phyloP scores from a whole-genome alignment of 1,139 yeast genomes.

The Yamadazyma jaroonii region DNA sequence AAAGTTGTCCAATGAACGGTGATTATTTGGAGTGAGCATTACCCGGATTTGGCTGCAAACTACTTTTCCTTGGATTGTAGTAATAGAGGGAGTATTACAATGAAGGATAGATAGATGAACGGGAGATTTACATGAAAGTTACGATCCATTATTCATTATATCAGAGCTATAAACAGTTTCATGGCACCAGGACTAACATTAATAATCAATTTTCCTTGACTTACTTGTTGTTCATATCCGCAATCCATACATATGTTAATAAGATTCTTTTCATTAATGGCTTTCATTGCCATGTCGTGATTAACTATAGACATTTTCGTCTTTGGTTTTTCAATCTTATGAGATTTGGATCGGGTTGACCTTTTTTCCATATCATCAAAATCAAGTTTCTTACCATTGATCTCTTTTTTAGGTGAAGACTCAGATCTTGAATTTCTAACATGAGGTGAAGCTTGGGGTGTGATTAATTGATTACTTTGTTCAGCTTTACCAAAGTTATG shows the following conservation, averaged over 20 bases:
- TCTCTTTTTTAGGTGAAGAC: neutral
- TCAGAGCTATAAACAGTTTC: constrained; percentile 7
- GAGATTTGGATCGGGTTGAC: constrained; percentile 9
- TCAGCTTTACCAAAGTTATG: constrained; percentile 18
- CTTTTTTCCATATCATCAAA: constrained; percentile 10
- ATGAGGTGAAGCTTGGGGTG: constrained; percentile 38
- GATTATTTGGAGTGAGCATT: constrained; percentile 2
- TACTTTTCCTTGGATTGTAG: too few relatives aligned
- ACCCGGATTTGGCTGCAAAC: constrained; percentile 7
- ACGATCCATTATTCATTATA: neutral
- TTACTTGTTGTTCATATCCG: constrained; percentile 10
- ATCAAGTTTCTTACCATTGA: neutral
- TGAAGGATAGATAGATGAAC: too few relatives aligned
- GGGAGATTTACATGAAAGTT: neutral
- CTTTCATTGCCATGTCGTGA: constrained; percentile 13
- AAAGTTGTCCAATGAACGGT: constrained; percentile 7
- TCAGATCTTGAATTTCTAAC: neutral
- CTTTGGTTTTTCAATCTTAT: constrained; percentile 1
- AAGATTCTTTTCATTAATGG: constrained; percentile 22
- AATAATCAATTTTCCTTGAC: constrained; percentile 7
- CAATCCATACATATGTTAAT: constrained; percentile 21
- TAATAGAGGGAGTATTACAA: too few relatives aligned
- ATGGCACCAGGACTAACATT: constrained; percentile 10
- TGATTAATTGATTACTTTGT: constrained; percentile 24
- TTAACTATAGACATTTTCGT: constrained; percentile 13